Percentiles rank a stretch among this genome's conserved stretches.
Evolutionary conservation across 768 basidiomycete genomes (phyloP).

Genomic region (Tricholoma hemisulphureum): DNA sequence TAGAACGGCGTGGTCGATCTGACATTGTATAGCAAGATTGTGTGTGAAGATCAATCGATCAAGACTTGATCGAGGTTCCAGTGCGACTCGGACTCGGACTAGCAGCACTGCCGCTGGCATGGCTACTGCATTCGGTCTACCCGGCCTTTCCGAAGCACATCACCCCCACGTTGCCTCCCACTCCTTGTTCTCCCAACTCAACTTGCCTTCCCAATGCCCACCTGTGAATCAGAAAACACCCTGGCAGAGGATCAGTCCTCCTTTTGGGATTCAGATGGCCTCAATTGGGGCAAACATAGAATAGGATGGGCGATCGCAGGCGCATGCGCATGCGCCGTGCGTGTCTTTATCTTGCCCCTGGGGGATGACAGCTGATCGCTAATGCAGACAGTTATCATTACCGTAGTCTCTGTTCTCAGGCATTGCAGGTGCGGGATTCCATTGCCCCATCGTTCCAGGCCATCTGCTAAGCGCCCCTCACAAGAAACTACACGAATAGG

Average conservation of each 20-base stretch:
- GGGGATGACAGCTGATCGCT: neutral
- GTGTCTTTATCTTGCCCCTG: slow-evolving; percentile 7
- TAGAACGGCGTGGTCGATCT: slow-evolving; percentile 32
- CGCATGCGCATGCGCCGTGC: slow-evolving; percentile 52
- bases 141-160: no score
- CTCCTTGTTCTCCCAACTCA: neutral
- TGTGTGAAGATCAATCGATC: no score
- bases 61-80: no score
- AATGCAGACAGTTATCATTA: slow-evolving; percentile 60
- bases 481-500: slow-evolving; percentile 69
- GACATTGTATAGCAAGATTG: slow-evolving; percentile 19
- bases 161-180: neutral
- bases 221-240: slow-evolving; percentile 52
- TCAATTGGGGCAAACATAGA: slow-evolving; percentile 61
- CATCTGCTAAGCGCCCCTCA: neutral
- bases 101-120: no score
- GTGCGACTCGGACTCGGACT: no score
- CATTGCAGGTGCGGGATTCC: slow-evolving; percentile 59
- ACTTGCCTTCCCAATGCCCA: neutral
- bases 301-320: slow-evolving; percentile 78
- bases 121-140: no score
- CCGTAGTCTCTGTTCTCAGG: slow-evolving; percentile 49
- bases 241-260: slow-evolving; percentile 51
- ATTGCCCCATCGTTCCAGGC: neutral
- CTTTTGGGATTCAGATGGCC: slow-evolving; percentile 56